Evolutionary conservation across 495 filamentous ascomycete species (phyloP).

Genomic region (Hypoxylon rickii): DNA sequence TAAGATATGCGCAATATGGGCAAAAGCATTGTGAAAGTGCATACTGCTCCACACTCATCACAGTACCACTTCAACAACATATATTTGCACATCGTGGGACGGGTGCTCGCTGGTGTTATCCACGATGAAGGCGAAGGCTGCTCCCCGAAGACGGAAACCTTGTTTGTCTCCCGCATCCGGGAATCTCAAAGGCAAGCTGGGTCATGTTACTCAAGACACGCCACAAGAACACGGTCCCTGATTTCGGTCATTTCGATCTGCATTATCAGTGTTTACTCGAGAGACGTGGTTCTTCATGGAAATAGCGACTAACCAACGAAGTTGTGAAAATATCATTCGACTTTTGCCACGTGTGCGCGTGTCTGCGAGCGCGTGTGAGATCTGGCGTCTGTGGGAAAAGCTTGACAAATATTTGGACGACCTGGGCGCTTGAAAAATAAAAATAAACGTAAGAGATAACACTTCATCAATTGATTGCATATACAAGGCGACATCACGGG

Average conservation of each 20-base stretch:
- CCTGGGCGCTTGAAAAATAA: conserved; percentile 13
- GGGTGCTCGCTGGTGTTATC: conserved; percentile 11
- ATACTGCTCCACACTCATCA: conserved; percentile 40
- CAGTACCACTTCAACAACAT: conserved; percentile 42
- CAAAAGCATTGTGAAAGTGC: conserved; percentile 8
- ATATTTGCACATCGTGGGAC: conserved; percentile 34
- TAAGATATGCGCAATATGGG: conserved; percentile 8
- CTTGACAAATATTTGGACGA: conserved; percentile 34
- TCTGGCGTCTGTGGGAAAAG: conserved; percentile 14
- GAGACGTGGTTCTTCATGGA: conserved; percentile 31
- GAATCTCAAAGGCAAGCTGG: conserved; percentile 20
- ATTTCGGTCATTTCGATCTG: conserved; percentile 26
- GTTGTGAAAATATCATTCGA: conserved; percentile 24
- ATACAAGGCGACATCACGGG: conserved; percentile 30
- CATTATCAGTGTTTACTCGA: conserved; percentile 20
- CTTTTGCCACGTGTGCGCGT: conserved; percentile 32
- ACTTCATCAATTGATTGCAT: conserved; percentile 33
- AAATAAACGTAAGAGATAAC: neutral
- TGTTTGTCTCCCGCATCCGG: conserved; percentile 18
- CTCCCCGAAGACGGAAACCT: conserved; percentile 10
- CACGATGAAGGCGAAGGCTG: neutral
- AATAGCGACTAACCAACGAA: conserved; percentile 11
- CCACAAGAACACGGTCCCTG: conserved; percentile 21
- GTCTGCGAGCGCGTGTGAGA: conserved; percentile 22
- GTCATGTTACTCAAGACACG: conserved; percentile 34